Conservation (phyloP, 1,284 basidiomycete genomes). For the Cryptococcus deneoformans region DNA sequence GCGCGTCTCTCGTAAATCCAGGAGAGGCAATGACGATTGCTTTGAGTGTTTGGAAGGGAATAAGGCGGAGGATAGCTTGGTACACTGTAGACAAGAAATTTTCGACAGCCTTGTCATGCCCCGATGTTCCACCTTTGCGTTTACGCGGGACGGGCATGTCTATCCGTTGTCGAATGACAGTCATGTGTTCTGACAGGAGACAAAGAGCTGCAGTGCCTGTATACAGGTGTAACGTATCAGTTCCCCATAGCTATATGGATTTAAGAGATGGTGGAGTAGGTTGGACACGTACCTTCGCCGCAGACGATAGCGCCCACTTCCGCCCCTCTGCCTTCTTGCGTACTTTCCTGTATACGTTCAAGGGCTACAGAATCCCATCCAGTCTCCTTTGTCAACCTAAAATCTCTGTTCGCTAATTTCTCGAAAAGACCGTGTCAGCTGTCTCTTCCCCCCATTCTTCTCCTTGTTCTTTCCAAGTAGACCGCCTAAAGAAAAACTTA, state of each 20-base stretch:
- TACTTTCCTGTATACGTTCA: constrained; percentile 79
- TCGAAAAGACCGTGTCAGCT: neutral
- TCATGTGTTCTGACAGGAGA: constrained; percentile 95
- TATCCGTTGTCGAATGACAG: constrained; percentile 86
- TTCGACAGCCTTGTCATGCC: constrained; percentile 79
- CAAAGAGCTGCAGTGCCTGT: constrained; percentile 88
- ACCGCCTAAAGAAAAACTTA: constrained; percentile 9
- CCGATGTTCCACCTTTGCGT: constrained; percentile 72
- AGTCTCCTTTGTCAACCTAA: constrained; percentile 82
- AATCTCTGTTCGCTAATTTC: constrained; percentile 67
- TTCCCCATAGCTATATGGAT: too few relatives aligned
- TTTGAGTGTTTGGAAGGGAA: constrained; percentile 76
- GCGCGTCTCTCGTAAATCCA: constrained; percentile 89
- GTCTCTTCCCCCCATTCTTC: neutral
- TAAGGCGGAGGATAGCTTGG: constrained; percentile 81
- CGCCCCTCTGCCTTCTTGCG: constrained; percentile 86
- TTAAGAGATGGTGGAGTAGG: neutral
- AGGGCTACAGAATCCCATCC: constrained; percentile 89
- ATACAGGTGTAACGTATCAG: neutral
- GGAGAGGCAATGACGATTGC: constrained; percentile 96
- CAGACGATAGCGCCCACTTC: constrained; percentile 96
- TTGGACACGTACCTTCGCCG: constrained; percentile 66
- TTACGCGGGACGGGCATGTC: constrained; percentile 90
- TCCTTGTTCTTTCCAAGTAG: neutral
- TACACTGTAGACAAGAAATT: constrained; percentile 85